Evolutionary conservation across 2,329 filamentous ascomycete species (phyloP).

Genomic region (Macrophomina pseudophaseolina): DNA sequence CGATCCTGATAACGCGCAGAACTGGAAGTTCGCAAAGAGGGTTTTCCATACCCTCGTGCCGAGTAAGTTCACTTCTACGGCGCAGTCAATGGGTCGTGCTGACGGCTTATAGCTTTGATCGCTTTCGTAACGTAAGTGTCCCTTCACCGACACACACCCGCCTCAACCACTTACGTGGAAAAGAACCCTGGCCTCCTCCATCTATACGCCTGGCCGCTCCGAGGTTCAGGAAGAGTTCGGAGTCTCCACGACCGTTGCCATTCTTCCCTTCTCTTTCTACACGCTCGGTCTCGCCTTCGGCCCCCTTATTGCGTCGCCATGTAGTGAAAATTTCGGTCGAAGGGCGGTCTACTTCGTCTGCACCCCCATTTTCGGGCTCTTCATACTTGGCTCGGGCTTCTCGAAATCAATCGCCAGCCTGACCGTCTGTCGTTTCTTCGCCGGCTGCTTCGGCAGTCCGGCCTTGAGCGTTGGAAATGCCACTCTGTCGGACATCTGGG

Average conservation of each 20-base stretch:
- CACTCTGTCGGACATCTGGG: slow-evolving; percentile 44
- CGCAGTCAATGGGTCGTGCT: slow-evolving; percentile 66
- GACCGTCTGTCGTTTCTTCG: slow-evolving; percentile 66
- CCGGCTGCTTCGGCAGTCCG: slow-evolving; percentile 39
- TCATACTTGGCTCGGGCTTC: slow-evolving; percentile 49
- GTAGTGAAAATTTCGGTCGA: slow-evolving; percentile 74
- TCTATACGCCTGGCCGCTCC: slow-evolving; percentile 26
- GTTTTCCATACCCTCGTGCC: slow-evolving; percentile 28
- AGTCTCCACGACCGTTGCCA: slow-evolving; percentile 31
- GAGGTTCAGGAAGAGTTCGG: slow-evolving; percentile 30
- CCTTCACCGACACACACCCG: neutral
- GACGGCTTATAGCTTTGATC: slow-evolving; percentile 32
- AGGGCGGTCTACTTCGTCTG: slow-evolving; percentile 72
- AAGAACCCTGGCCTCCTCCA: slow-evolving; percentile 25
- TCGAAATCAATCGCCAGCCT: slow-evolving; percentile 71
- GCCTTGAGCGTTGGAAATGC: slow-evolving; percentile 47
- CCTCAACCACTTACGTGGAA: neutral
- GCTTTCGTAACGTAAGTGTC: slow-evolving; percentile 22
- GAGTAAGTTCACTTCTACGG: slow-evolving; percentile 34
- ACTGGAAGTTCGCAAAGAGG: slow-evolving; percentile 75
- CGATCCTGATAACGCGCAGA: slow-evolving; percentile 72
- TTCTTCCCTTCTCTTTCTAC: slow-evolving; percentile 35
- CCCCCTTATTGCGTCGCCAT: slow-evolving; percentile 72
- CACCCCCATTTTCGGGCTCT: slow-evolving; percentile 65
- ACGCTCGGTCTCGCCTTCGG: slow-evolving; percentile 65